Percentiles rank a stretch among this genome's conserved stretches.
These are phyloP conservation scores for Suaeda aralocaspica DNA, from an alignment of 148 eudicot genomes.

Conservation along the genomic window DNA sequence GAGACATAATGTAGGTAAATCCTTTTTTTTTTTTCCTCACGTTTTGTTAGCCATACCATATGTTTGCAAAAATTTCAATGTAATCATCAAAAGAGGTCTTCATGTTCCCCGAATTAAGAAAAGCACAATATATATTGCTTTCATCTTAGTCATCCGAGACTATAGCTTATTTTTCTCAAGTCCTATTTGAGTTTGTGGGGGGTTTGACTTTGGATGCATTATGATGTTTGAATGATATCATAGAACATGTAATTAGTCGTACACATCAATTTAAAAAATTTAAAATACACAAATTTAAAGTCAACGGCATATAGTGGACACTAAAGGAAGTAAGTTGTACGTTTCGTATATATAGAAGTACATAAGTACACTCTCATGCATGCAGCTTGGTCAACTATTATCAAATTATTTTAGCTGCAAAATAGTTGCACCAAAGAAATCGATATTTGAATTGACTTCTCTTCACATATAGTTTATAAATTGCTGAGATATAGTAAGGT, in stretches of 20 bases:
- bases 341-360: background rate
- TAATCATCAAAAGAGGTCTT: constrained; percentile 6
- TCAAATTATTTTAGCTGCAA: no score
- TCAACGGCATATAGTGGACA: constrained; percentile 7
- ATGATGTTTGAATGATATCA: constrained; percentile 20
- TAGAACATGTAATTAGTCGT: constrained; percentile 3
- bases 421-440: no score
- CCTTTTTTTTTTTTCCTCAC: background rate
- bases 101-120: constrained; percentile 11
- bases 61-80: background rate
- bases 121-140: constrained; percentile 14
- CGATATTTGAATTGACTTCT: no score
- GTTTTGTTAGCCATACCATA: constrained; percentile 1
- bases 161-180: background rate
- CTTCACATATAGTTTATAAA: no score
- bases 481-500: no score
- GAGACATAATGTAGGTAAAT: background rate
- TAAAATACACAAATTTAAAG: constrained; percentile 9
- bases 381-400: background rate
- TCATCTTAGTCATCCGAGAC: constrained; percentile 12
- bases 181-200: constrained; percentile 8
- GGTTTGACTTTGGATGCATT: constrained; percentile 2
- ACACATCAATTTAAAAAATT: background rate
- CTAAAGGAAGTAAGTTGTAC: background rate
- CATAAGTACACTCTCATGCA: constrained; percentile 2